Evolutionary conservation across 1,139 yeast species (phyloP).

Genomic region (Debaryomyces sp.): DNA sequence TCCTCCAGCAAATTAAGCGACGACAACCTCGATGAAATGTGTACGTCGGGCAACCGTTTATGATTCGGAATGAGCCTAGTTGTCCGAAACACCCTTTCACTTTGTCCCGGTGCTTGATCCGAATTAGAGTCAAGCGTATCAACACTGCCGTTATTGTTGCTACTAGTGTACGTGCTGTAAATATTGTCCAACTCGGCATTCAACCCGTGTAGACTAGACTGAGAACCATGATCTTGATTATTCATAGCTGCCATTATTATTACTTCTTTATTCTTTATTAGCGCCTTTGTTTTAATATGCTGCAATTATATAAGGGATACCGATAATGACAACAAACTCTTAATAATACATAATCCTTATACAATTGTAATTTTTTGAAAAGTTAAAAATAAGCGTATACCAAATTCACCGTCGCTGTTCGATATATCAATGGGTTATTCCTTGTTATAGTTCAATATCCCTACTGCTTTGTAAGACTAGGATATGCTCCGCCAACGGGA

Average conservation of each 20-base stretch:
- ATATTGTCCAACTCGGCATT: constrained; percentile 38
- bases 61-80: constrained; percentile 5
- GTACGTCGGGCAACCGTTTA: constrained; percentile 21
- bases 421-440: not conserved
- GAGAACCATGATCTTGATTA: constrained; percentile 1
- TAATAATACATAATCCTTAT: constrained; percentile 5
- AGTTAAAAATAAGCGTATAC: not conserved
- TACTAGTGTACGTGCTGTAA: constrained; percentile 30
- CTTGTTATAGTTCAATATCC: not conserved
- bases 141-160: constrained; percentile 21
- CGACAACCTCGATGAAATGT: constrained; percentile 35
- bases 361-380: not conserved
- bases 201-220: constrained; percentile 26
- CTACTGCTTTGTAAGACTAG: not conserved
- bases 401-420: not conserved
- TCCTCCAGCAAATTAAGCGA: constrained; percentile 25
- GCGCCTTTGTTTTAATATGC: constrained; percentile 2
- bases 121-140: constrained; percentile 36
- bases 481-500: not conserved
- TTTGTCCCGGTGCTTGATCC: constrained; percentile 4
- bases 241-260: not conserved
- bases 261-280: not conserved
- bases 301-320: constrained; percentile 8
- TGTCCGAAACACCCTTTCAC: not conserved
- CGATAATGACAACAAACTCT: constrained; percentile 3